Percentiles rank a stretch among this genome's conserved stretches.
Conservation (phyloP, 2,329 filamentous ascomycete genomes). For the Akanthomyces lecanii region DNA sequence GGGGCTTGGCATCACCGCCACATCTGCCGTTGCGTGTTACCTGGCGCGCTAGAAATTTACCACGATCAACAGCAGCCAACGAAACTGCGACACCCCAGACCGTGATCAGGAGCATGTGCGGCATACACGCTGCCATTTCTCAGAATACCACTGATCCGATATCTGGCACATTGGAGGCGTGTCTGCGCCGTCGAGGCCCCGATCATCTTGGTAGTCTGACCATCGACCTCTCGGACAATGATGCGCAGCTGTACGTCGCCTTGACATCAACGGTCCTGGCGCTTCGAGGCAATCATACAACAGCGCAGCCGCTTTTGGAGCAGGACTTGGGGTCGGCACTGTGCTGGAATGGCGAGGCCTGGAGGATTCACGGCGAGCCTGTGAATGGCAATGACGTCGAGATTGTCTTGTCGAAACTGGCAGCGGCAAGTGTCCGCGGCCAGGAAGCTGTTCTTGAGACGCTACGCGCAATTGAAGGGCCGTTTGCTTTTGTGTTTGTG, state of each 20-base stretch:
- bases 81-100: not conserved
- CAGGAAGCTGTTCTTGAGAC: constrained; percentile 43
- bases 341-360: constrained; percentile 98
- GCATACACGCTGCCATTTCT: constrained; percentile 53
- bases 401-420: constrained; percentile 59
- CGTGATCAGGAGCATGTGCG: constrained; percentile 47
- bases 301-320: constrained; percentile 68
- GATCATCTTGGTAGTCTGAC: constrained; percentile 50
- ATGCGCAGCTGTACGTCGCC: constrained; percentile 43
- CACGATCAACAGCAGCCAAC: not conserved
- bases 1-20: not conserved
- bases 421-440: constrained; percentile 35
- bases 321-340: constrained; percentile 57
- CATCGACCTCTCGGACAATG: constrained; percentile 25
- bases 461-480: constrained; percentile 65
- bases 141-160: constrained; percentile 24
- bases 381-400: constrained; percentile 78
- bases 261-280: constrained; percentile 87
- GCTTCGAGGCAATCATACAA: constrained; percentile 70
- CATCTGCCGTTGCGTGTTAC: not conserved
- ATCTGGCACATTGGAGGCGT: constrained; percentile 35
- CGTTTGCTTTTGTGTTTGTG: constrained; percentile 85
- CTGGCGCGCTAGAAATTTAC: constrained; percentile 4
- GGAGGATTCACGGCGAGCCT: constrained; percentile 59
- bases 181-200: constrained; percentile 54